Base-by-base conservation (phyloP, 2,329 filamentous ascomycete species). In the Aspergillus piperis region DNA sequence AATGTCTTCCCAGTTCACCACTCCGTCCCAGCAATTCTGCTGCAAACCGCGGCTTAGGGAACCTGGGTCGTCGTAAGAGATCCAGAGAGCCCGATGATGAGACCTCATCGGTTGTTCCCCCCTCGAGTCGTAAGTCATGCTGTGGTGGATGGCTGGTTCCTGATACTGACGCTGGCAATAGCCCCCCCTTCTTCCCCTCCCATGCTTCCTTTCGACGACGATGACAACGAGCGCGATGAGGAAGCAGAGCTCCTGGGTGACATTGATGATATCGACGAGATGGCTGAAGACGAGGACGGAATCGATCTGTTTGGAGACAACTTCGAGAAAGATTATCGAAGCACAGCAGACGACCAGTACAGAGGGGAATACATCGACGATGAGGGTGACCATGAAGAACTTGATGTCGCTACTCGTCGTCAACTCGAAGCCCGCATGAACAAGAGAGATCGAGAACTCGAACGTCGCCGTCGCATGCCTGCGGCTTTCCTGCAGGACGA, bases 21-120 rank as follows among this genome's bases (percentile, higher is more conserved):
- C 84, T 96, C 62, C 88, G 89, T 77, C 84, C 88, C 68, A 92
- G 88, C 78, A 89, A 90, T 82, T 87, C 89, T 62, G 93, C 92
- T 66, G 92, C 88, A 70, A 96, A 96, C 78, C 87, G 91, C 68
- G 91, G 91, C 56, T 75, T 84, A 59, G 77, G 78, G 17, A 79
- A 78, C 56, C 69, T 79, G 64, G 83, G 79, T 65, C 78, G 82
- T 63, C 82, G 86, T 62, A 90, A 90, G 76, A 84, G 88, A 69
- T 81, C 83, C 38, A 83, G 88, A 77, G 88, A 89, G 68, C 83
- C 83, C 61, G 87, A 89, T 67, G 84, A 87, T 70, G 84, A 86
- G 56, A 80, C 81, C 44, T 86, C 85, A 27, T 86, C 85, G 15
- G 82, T 81, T 55, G 81, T 82, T 65, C 85, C 86, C 65, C 86